These are phyloP conservation scores for Trichoderma polysporum DNA, from an alignment of 2,329 filamentous ascomycete species.

Conservation along the genomic window DNA sequence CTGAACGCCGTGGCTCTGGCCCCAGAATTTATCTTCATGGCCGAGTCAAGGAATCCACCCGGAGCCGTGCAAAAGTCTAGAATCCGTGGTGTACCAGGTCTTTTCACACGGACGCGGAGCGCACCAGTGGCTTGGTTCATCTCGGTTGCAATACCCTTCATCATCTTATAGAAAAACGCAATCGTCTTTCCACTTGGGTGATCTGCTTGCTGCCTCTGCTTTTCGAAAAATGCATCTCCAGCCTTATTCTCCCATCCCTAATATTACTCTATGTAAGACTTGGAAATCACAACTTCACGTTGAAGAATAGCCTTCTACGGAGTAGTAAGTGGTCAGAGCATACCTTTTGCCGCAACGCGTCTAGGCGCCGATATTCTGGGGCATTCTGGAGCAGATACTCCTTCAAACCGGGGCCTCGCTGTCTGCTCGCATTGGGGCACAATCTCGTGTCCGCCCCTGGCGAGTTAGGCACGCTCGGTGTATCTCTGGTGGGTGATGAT, in stretches of 20 bases:
- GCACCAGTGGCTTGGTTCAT: slow-evolving; percentile 23
- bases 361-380: slow-evolving; percentile 3
- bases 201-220: slow-evolving; percentile 31
- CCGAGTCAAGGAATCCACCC: slow-evolving; percentile 48
- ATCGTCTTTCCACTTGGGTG: slow-evolving; percentile 24
- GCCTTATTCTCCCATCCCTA: slow-evolving; percentile 46
- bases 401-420: background rate
- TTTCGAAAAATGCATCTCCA: slow-evolving; percentile 45
- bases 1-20: slow-evolving; percentile 40
- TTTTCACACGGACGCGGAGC: slow-evolving; percentile 29
- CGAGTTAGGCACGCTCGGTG: background rate
- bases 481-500: background rate
- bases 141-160: slow-evolving; percentile 11
- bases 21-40: slow-evolving; percentile 37
- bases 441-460: slow-evolving; percentile 5
- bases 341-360: slow-evolving; percentile 2
- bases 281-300: background rate
- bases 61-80: slow-evolving; percentile 59
- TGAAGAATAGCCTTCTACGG: background rate
- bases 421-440: slow-evolving; percentile 1
- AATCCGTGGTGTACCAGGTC: slow-evolving; percentile 31
- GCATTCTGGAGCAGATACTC: background rate
- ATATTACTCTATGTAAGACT: background rate
- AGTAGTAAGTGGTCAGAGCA: background rate
- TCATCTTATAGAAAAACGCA: slow-evolving; percentile 25